Base-by-base conservation (phyloP, 305 asterid species). In the Fraxinus latifolia region DNA sequence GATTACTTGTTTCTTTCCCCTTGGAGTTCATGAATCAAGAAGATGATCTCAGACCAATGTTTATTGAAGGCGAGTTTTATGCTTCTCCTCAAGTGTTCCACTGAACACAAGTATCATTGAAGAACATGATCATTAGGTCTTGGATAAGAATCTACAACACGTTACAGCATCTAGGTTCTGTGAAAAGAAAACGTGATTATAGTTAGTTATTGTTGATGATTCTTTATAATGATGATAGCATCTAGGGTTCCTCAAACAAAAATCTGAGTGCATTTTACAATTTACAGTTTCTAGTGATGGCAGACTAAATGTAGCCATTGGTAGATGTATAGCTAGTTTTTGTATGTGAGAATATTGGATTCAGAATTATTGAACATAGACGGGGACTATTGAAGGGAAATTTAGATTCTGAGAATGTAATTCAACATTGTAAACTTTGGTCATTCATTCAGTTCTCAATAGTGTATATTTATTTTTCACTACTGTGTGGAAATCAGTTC, bases 51-150 rank as follows among this genome's bases (percentile, higher is more conserved):
- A 96, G 97, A 89, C 99, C 99, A 5, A 83, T 84, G 87, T 93
- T 94, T 77, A 92, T 89, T 1, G 99, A 96, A 85, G 93, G 95
- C 17, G 99, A 96, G 89, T 96, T 93, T 82, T 94, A 94, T 80
- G 87, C 98, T 73, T 88, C 98, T 34, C 86, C 96, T 31, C 97
- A 91, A 78, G 98, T 95, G 77, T 95, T 95, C 82, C 92, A 93
- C 79, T 95, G 92, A 92, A 39, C 36, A 11, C 81, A 21, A 47
- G 76, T 0, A 70, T 70, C 76, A 2, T 70, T 15, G 47, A 33
- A 71, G 2, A 33, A 33, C 27, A 15, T 71, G 29, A 33, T 71
- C 15, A 23, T 71, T 71, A 14, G 27, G 25, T 5, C 47, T 7
- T 71, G 50, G 50, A 71, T 71, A n/a, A 71, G 76, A 71, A 71